These are phyloP conservation scores for Botryotinia convoluta DNA, from an alignment of 2,329 filamentous ascomycete species.

Conservation along the genomic window DNA sequence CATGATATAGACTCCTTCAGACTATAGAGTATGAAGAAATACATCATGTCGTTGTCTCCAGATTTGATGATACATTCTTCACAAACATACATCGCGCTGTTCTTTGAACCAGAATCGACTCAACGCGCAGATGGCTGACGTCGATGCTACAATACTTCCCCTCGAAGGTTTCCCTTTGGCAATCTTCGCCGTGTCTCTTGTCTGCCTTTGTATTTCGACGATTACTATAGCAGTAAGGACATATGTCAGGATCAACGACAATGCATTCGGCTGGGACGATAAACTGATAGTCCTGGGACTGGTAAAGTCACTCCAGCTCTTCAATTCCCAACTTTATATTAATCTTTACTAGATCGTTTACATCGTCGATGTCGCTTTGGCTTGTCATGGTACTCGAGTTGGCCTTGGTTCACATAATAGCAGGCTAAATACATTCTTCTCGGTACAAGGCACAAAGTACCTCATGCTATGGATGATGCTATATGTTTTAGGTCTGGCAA, in stretches of 20 bases:
- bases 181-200: conserved; percentile 8
- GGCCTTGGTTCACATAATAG: conserved; percentile 28
- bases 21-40: not conserved
- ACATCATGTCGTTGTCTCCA: not conserved
- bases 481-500: conserved; percentile 26
- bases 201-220: not conserved
- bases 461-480: conserved; percentile 26
- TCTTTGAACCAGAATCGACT: not conserved
- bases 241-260: not conserved
- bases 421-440: conserved; percentile 23
- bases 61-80: not conserved
- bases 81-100: not conserved
- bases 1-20: not conserved
- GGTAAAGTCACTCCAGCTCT: not conserved
- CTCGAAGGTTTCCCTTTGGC: not conserved
- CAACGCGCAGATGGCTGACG: not conserved
- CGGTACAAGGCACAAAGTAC: conserved; percentile 26
- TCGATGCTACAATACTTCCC: not conserved
- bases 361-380: conserved; percentile 24
- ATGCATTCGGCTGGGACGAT: conserved; percentile 16
- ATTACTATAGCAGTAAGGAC: not conserved
- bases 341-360: conserved; percentile 8
- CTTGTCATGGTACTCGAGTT: conserved; percentile 26
- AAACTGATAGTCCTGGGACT: conserved; percentile 1
- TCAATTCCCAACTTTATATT: not conserved